phyloP scores from a whole-genome alignment of 495 filamentous ascomycete species.

The Aspergillus sclerotiicarbonarius region DNA sequence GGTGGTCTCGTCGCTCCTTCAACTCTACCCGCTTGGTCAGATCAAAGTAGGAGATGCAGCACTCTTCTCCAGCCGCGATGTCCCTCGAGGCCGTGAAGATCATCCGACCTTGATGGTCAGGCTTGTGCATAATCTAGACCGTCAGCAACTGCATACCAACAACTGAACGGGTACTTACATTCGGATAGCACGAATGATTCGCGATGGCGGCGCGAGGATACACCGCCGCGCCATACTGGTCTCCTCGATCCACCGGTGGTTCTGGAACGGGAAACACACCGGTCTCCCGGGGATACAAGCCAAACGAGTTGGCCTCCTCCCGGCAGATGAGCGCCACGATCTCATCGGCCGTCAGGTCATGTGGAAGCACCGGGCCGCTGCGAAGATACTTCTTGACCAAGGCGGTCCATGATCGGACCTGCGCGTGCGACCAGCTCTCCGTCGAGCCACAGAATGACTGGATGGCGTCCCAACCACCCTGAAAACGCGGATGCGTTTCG shows the following conservation, averaged over 20 bases:
- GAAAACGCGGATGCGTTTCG: slow-evolving; percentile 7
- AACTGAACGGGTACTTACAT: slow-evolving; percentile 25
- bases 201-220: slow-evolving; percentile 39
- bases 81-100: slow-evolving; percentile 36
- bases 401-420: slow-evolving; percentile 30
- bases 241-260: slow-evolving; percentile 24
- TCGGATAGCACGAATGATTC: slow-evolving; percentile 41
- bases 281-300: slow-evolving; percentile 40
- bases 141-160: neutral
- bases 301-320: slow-evolving; percentile 44
- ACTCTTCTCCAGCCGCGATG: slow-evolving; percentile 37
- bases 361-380: slow-evolving; percentile 18
- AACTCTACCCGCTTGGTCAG: slow-evolving; percentile 25
- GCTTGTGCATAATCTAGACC: slow-evolving; percentile 36
- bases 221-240: slow-evolving; percentile 40
- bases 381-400: slow-evolving; percentile 40
- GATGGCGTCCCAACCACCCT: slow-evolving; percentile 31
- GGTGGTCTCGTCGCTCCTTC: slow-evolving; percentile 26
- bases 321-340: slow-evolving; percentile 35
- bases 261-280: slow-evolving; percentile 22
- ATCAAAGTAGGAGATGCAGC: slow-evolving; percentile 44
- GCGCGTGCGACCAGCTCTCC: slow-evolving; percentile 35
- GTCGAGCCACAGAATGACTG: slow-evolving; percentile 34
- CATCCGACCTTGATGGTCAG: slow-evolving; percentile 36
- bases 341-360: slow-evolving; percentile 21